Base-by-base conservation (phyloP, 129 eudicot species). In the Flaveria bidentis region DNA sequence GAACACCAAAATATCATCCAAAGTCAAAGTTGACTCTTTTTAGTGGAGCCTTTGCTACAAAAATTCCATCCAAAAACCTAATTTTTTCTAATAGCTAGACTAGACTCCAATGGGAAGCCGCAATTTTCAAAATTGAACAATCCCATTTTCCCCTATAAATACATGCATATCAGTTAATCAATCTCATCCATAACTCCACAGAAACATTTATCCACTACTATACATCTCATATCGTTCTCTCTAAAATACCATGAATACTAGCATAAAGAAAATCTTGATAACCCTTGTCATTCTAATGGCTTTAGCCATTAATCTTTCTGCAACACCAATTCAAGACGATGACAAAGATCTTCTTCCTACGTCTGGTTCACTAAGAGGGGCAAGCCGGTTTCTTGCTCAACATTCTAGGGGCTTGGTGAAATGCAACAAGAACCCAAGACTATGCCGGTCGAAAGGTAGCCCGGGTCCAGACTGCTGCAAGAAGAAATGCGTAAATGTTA, bases 371-470 rank as follows among this genome's bases (percentile, higher is more conserved):
- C 76, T 83, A 47, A 77, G 82, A 69, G 85, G 85, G 57, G 74
- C 64, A 1, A 80, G 79, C 23, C 84, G 84, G 33, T 76, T 88
- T 17, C 85, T 85, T 28, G 73, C 81, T 49, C 86, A 81, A 71
- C 55, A 41, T 6, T 41, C 76, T 8, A 76, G 79, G 17, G 71
- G 84, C 18, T 25, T 51, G 46, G 9, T 77, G 58, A 85, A 85
- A 28, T 90, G 96, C 74, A 66, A 87, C 84, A 85, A 74, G 69
- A 76, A 80, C 79, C 96, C 96, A 1, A 84, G 88, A 69, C 36
- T 90, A n/a, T 90, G 96, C 11, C 85, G 78, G 9, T 78, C 65
- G 2, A 85, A 56, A 71, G 92, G 92, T n/a, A 89, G 96, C 64
- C 73, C 81, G 0, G 90, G 88, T 25, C 88, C 87, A 4, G 90